Percentiles rank a stretch among this genome's conserved stretches.
Evolutionary conservation across 169 alveolate species (phyloP).

Genomic region (Theileria annulata): DNA sequence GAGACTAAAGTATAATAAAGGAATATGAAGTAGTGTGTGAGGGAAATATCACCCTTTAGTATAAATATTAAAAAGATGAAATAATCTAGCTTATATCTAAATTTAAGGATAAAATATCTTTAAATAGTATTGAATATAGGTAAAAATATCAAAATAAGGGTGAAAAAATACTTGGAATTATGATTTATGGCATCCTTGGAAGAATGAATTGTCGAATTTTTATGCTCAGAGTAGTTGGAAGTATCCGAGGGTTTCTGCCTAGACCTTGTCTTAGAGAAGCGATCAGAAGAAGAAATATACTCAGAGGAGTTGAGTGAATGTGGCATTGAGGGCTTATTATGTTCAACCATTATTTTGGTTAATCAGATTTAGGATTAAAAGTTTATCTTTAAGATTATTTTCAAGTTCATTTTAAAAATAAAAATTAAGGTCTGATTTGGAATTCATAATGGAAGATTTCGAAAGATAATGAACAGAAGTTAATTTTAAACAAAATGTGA

Average conservation of each 20-base stretch:
- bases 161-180: neutral
- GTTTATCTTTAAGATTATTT: neutral
- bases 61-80: too few relatives aligned
- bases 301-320: constrained; percentile 6
- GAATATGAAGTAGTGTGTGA: too few relatives aligned
- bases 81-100: too few relatives aligned
- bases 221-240: neutral
- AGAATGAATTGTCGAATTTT: neutral
- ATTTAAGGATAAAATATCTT: too few relatives aligned
- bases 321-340: neutral
- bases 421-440: neutral
- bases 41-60: too few relatives aligned
- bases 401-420: neutral
- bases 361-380: neutral
- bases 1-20: constrained; percentile 20
- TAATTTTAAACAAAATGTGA: too few relatives aligned
- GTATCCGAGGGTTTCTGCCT: neutral
- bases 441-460: too few relatives aligned
- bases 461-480: too few relatives aligned
- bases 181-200: neutral
- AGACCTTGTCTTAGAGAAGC: neutral
- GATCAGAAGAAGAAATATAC: neutral
- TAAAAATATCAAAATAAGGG: neutral
- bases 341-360: constrained; percentile 1
- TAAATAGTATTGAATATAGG: too few relatives aligned